phyloP scores from a whole-genome alignment of 2,329 filamentous ascomycete genomes.

The Penicillium sp. region DNA sequence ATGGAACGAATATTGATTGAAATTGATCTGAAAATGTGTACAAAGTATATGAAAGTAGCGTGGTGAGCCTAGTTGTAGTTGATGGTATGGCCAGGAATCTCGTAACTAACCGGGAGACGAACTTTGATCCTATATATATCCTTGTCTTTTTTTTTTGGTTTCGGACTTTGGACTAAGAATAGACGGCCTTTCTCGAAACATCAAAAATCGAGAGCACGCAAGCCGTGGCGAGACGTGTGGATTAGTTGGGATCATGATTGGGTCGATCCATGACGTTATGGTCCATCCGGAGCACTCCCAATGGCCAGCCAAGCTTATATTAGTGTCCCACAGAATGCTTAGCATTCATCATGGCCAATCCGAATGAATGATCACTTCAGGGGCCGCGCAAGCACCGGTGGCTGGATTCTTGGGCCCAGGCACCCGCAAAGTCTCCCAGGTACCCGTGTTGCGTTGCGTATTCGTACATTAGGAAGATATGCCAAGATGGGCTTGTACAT shows the following conservation, averaged over 20 bases:
- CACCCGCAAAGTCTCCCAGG: constrained; percentile 4
- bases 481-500: not conserved
- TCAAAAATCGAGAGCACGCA: constrained; percentile 16
- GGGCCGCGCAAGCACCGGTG: constrained; percentile 22
- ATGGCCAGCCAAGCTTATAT: constrained; percentile 10
- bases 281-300: constrained; percentile 3
- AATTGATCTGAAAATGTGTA: not conserved
- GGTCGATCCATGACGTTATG: constrained; percentile 22
- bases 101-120: not conserved
- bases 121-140: not conserved
- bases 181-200: constrained; percentile 10
- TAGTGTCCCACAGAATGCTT: constrained; percentile 21
- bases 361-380: not conserved
- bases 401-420: constrained; percentile 15
- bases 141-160: not conserved
- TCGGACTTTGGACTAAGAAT: constrained; percentile 15
- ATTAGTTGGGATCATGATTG: constrained; percentile 12
- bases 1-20: not conserved
- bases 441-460: constrained; percentile 1
- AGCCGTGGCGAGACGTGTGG: constrained; percentile 17
- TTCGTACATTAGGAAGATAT: not conserved
- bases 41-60: not conserved
- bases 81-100: not conserved
- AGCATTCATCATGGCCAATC: constrained; percentile 18
- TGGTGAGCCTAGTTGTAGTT: not conserved